Percentiles rank a stretch among this genome's conserved stretches.
phyloP scores from a whole-genome alignment of 73 alveolate genomes.

The Paramecium sonneborni region DNA sequence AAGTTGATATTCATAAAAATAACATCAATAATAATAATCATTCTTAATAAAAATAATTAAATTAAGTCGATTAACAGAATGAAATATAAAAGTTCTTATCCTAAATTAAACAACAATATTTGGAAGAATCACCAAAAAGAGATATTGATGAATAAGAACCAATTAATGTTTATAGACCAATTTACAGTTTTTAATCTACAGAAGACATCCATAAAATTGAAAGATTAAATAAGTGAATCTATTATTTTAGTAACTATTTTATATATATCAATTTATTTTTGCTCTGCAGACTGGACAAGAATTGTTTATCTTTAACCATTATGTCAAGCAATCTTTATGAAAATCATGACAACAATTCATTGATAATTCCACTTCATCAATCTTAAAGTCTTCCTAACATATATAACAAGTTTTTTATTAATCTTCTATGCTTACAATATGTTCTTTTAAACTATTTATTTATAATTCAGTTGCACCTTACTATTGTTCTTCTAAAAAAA shows the following conservation, averaged over 20 bases:
- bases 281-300: conserved; percentile 86
- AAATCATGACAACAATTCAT: conserved; percentile 82
- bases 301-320: conserved; percentile 93
- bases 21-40: neutral
- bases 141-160: neutral
- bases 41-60: neutral
- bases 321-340: conserved; percentile 78
- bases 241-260: neutral
- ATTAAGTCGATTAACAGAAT: conserved; percentile 5
- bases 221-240: neutral
- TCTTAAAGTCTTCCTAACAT: conserved; percentile 80
- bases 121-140: conserved; percentile 27
- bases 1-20: neutral
- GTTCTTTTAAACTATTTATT: conserved; percentile 52
- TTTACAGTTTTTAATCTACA: conserved; percentile 22
- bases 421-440: conserved; percentile 50
- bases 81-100: conserved; percentile 12
- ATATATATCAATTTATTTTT: neutral
- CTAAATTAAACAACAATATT: neutral
- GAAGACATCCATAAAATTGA: neutral
- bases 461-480: conserved; percentile 31
- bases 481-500: neutral
- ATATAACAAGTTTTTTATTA: conserved; percentile 76
- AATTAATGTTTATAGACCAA: conserved; percentile 1
- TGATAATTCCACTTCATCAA: conserved; percentile 69